Percentiles rank a stretch among this genome's conserved stretches.
These are phyloP conservation scores for Xylaria sp. DNA, from an alignment of 2,329 filamentous ascomycete species.

Conservation along the genomic window DNA sequence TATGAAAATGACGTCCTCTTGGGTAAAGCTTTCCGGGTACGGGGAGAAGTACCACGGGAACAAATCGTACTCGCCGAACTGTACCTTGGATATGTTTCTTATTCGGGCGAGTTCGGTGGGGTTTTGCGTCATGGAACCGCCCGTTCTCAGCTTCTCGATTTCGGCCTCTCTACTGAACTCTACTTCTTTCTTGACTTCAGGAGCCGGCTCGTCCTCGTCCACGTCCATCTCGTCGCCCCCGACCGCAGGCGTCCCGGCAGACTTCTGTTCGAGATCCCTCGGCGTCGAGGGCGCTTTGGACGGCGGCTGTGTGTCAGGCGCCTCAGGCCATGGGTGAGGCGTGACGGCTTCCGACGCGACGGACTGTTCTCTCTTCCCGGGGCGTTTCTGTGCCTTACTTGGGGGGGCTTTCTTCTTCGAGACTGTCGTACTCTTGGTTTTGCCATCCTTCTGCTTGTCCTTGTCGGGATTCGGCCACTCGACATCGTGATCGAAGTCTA, in stretches of 20 bases:
- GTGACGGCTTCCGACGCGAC: constrained; percentile 64
- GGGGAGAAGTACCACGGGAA: constrained; percentile 99
- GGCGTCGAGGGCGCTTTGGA: constrained; percentile 58
- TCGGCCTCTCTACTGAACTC: constrained; percentile 86
- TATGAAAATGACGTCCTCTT: constrained; percentile 91
- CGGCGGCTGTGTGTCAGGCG: constrained; percentile 60
- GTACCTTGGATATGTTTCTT: constrained; percentile 90
- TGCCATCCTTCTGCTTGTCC: constrained; percentile 77
- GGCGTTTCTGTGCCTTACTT: constrained; percentile 69
- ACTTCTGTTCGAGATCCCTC: constrained; percentile 59
- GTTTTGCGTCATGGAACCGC: constrained; percentile 98
- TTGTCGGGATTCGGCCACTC: constrained; percentile 97
- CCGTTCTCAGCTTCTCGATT: constrained; percentile 93
- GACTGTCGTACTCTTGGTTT: constrained; percentile 76
- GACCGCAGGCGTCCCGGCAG: constrained; percentile 58
- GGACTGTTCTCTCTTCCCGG: constrained; percentile 66
- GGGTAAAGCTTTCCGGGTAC: constrained; percentile 88
- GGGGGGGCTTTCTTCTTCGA: constrained; percentile 65
- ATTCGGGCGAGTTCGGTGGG: constrained; percentile 96
- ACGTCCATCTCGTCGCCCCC: constrained; percentile 64
- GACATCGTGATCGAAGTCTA: constrained; percentile 89
- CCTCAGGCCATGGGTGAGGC: constrained; percentile 65
- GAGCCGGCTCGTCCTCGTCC: constrained; percentile 60
- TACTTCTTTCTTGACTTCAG: constrained; percentile 59
- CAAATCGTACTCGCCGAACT: constrained; percentile 91